A percentile compares a stretch with the other conserved stretches of the same genome.
Conservation (phyloP, 495 filamentous ascomycete species). For the Neurospora sp. region DNA sequence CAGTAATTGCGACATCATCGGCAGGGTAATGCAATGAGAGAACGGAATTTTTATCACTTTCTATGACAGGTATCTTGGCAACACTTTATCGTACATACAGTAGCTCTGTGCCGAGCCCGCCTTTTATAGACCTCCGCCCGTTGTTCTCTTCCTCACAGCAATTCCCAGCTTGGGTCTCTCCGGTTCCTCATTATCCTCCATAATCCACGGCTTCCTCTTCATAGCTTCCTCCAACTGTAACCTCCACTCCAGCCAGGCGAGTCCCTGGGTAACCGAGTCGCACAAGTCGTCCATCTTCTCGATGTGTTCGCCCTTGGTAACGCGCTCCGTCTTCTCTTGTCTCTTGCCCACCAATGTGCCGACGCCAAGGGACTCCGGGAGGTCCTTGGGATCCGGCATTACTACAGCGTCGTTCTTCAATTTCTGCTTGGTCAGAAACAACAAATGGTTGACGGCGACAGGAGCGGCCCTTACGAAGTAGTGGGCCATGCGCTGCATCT, state of each 20-base stretch:
- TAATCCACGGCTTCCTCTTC: constrained; percentile 17
- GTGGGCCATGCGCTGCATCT: neutral
- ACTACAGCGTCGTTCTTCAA: neutral
- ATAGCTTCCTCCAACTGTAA: constrained; percentile 46
- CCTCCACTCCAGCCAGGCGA: constrained; percentile 82
- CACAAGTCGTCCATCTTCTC: constrained; percentile 68
- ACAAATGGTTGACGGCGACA: neutral
- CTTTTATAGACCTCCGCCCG: neutral
- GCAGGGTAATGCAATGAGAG: neutral
- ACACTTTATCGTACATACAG: neutral
- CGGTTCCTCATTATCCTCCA: constrained; percentile 1
- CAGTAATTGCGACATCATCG: neutral
- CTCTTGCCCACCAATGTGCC: neutral
- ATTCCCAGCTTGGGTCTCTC: neutral
- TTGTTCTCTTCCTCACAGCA: neutral
- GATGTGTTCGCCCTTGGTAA: neutral
- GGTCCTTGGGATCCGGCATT: neutral
- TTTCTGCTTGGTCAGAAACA: neutral
- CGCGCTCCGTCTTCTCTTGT: neutral
- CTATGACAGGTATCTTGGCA: neutral
- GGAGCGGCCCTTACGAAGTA: neutral
- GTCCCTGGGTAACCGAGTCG: constrained; percentile 78
- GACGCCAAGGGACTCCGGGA: neutral
- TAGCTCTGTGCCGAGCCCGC: neutral
- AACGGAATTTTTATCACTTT: neutral